These are phyloP conservation scores for Phenoliferia sp. DNA, from an alignment of 1,284 basidiomycete genomes.

Conservation along the genomic window DNA sequence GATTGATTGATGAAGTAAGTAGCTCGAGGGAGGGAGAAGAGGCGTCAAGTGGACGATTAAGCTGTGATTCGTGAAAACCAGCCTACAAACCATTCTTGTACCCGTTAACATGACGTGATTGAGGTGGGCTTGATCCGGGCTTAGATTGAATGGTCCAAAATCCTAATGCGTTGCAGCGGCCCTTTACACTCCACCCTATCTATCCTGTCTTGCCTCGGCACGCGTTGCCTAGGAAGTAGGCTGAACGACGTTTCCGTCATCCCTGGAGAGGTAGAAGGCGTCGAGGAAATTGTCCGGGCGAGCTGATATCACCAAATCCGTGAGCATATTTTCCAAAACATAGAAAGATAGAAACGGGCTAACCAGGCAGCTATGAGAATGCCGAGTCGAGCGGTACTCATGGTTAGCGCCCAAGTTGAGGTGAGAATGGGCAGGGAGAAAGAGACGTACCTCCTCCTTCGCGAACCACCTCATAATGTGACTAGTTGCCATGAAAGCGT, in stretches of 20 bases:
- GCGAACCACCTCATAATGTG: slow-evolving; percentile 45
- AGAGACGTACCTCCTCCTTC: slow-evolving; percentile 44
- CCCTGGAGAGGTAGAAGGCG: slow-evolving; percentile 30
- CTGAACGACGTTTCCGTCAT: slow-evolving; percentile 28
- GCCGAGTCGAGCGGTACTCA: too few species aligned
- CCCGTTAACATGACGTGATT: too few species aligned
- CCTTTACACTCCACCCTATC: too few species aligned
- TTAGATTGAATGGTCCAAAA: too few species aligned
- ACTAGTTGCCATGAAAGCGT: not conserved
- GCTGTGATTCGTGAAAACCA: too few species aligned
- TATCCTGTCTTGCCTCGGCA: too few species aligned
- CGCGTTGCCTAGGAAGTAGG: slow-evolving; percentile 15
- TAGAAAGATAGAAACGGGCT: not conserved
- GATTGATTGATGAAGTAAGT: slow-evolving; percentile 20
- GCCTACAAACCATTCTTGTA: too few species aligned
- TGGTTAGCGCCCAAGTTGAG: slow-evolving; percentile 11
- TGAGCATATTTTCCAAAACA: too few species aligned
- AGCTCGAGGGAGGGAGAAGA: too few species aligned
- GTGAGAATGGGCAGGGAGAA: not conserved
- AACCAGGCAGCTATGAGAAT: not conserved
- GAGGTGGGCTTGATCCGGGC: too few species aligned
- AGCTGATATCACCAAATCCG: slow-evolving; percentile 10
- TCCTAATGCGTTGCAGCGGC: too few species aligned
- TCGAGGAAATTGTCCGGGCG: slow-evolving; percentile 37
- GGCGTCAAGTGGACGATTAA: too few species aligned